Percentiles rank a stretch among this genome's conserved stretches.
Conservation (phyloP, 2,329 filamentous ascomycete species). For the Venturia effusa region DNA sequence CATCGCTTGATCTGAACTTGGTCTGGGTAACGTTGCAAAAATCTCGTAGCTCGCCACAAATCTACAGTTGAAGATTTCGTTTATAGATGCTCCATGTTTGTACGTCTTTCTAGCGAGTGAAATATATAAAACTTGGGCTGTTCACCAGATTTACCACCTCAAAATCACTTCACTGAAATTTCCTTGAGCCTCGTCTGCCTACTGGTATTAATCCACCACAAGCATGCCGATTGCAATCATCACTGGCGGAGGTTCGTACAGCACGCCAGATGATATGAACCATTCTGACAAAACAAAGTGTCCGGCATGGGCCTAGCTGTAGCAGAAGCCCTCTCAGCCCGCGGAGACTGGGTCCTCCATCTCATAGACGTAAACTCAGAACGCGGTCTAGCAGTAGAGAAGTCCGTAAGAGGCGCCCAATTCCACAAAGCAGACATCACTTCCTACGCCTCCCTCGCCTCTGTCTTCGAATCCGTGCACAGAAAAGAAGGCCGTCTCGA, state of each 20-base stretch:
- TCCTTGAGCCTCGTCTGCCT: no score
- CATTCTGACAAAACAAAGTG: slow-evolving; percentile 10
- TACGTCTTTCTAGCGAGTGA: no score
- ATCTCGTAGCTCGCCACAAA: no score
- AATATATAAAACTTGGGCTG: no score
- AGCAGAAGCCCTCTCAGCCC: slow-evolving; percentile 14
- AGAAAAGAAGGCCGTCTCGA: slow-evolving; percentile 13
- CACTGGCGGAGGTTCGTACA: slow-evolving; percentile 11
- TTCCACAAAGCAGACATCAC: slow-evolving; percentile 11
- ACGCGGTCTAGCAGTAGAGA: slow-evolving; percentile 1
- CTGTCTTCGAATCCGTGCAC: slow-evolving; percentile 7
- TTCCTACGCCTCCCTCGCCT: slow-evolving; percentile 8
- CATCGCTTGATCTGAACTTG: no score
- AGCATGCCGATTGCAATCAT: slow-evolving; percentile 5
- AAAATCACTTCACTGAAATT: neutral
- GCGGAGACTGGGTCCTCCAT: slow-evolving; percentile 17
- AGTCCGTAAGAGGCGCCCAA: neutral
- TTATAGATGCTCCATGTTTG: no score
- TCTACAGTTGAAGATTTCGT: neutral
- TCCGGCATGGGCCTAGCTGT: slow-evolving; percentile 20
- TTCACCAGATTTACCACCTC: neutral
- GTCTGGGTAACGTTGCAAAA: no score
- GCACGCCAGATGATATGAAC: neutral
- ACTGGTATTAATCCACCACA: neutral
- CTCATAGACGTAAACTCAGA: slow-evolving; percentile 10